Evolutionary conservation across 2,329 filamentous ascomycete genomes (phyloP).

Genomic region (Colletotrichum kahawae): DNA sequence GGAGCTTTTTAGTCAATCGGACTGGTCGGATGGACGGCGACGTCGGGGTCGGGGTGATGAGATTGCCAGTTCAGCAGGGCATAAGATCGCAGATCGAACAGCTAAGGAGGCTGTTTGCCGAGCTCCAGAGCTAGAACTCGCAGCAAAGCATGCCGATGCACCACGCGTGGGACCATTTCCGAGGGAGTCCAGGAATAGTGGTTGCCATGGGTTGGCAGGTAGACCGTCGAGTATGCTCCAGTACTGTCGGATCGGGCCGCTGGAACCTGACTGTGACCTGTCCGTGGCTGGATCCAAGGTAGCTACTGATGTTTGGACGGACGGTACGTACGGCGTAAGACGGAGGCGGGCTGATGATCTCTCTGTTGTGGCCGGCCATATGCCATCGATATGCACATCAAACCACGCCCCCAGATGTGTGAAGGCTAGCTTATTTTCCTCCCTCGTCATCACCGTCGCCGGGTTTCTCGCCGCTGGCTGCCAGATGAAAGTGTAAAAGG

Average conservation of each 20-base stretch:
- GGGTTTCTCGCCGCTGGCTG: conserved; percentile 28
- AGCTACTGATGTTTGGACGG: background rate
- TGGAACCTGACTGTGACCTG: conserved; percentile 11
- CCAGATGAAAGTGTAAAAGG: conserved; percentile 24
- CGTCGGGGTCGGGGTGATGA: background rate
- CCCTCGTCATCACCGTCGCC: background rate
- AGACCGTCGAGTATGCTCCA: conserved; percentile 9
- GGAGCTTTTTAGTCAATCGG: conserved; percentile 2
- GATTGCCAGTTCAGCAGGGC: background rate
- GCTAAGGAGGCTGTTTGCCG: background rate
- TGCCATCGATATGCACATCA: conserved; percentile 4
- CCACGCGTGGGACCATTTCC: background rate
- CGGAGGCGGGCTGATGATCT: background rate
- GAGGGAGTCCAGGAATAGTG: background rate
- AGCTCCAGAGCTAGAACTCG: background rate
- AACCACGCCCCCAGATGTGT: background rate
- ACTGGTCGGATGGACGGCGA: background rate
- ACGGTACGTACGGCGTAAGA: background rate
- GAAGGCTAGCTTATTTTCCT: background rate
- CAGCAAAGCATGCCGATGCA: background rate
- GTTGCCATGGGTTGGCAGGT: background rate
- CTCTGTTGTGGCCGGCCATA: background rate
- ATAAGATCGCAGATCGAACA: conserved; percentile 24
- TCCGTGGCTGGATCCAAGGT: background rate
- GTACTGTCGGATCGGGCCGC: conserved; percentile 33